Evolutionary conservation across 2,329 filamentous ascomycete species (phyloP), one percentile per base, ranked within the genome.

Genomic region (Xylaria sp.): DNA sequence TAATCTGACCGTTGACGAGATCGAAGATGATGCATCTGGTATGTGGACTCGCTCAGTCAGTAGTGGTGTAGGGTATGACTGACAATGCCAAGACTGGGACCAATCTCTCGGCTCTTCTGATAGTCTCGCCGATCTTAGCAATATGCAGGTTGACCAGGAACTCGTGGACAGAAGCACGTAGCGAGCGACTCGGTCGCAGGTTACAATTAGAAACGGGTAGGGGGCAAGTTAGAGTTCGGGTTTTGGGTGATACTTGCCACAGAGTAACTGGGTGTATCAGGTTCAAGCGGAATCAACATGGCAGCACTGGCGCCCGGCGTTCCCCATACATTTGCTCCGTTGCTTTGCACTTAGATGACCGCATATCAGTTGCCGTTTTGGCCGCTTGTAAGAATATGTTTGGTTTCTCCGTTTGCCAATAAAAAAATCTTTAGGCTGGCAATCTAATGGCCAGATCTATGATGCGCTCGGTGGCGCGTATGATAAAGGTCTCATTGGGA

Each of bases 11-110:
- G 79, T 86, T 15, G 84, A 87, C 49, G 82, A 86, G 61, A 70
- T 84, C 57, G 85, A 87, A 63, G 84, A 87, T 54, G 85, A 87
- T 55, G 83, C 76, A 67, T 86, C 84, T 67, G 84, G 85, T 85
- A 83, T 77, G 83, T 82, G 72, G 64, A 77, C 74, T 67, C 75
- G 77, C 68, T 77, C 73, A 66, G 73, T 72, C 44, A 77, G 74
- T 60, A 69, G 73, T 48, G 72, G 72, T 52, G 69, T 72, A 60
- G 72, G 73, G 64, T 73, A 74, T 75, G 72, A 77, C 76, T 74
- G 71, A 75, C 69, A 58, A 63, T 58, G 51, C 64, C 60, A 74
- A 84, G 83, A 85, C 61, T 86, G 84, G 84, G 82, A 84, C 66
- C 80, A 80, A 67, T 86, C 81, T 44, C 78, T 77, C 67, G 81